Percentiles rank a stretch among this genome's conserved stretches.
Conservation (phyloP, 805 yeast genomes). For the Priceomyces castillae region DNA sequence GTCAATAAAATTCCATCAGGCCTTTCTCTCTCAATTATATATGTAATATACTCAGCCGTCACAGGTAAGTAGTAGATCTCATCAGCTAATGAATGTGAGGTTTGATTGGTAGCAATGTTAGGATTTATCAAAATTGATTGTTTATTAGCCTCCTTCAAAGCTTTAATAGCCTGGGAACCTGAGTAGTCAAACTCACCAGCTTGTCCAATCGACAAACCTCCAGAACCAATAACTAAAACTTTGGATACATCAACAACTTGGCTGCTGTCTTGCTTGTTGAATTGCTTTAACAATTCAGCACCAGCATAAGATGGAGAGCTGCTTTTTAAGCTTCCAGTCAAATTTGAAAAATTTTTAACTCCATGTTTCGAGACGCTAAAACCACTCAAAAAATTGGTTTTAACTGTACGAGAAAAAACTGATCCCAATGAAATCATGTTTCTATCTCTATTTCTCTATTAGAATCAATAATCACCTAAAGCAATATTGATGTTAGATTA, state of each 20-base stretch:
- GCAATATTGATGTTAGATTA: background rate
- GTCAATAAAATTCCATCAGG: constrained; percentile 96
- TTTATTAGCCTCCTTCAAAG: constrained; percentile 86
- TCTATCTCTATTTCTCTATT: background rate
- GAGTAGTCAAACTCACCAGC: constrained; percentile 98
- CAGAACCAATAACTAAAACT: constrained; percentile 93
- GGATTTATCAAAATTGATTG: constrained; percentile 87
- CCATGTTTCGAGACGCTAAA: constrained; percentile 3
- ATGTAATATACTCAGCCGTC: constrained; percentile 92
- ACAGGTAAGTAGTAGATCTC: constrained; percentile 95
- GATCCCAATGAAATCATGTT: constrained; percentile 6
- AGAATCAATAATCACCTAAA: constrained; percentile 1
- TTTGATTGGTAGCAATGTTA: constrained; percentile 94
- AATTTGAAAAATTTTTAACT: constrained; percentile 8
- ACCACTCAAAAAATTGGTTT: constrained; percentile 5
- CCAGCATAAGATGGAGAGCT: constrained; percentile 51
- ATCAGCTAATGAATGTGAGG: constrained; percentile 92
- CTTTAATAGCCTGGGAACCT: constrained; percentile 97
- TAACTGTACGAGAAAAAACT: constrained; percentile 4
- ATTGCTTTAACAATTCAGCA: constrained; percentile 55
- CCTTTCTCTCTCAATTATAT: constrained; percentile 91
- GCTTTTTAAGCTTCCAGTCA: background rate
- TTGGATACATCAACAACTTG: constrained; percentile 78
- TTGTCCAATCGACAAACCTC: constrained; percentile 96
- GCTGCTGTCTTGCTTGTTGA: constrained; percentile 58